Conservation (phyloP, 192 early-diverging fungal species). For the Spinellus fusiger region DNA sequence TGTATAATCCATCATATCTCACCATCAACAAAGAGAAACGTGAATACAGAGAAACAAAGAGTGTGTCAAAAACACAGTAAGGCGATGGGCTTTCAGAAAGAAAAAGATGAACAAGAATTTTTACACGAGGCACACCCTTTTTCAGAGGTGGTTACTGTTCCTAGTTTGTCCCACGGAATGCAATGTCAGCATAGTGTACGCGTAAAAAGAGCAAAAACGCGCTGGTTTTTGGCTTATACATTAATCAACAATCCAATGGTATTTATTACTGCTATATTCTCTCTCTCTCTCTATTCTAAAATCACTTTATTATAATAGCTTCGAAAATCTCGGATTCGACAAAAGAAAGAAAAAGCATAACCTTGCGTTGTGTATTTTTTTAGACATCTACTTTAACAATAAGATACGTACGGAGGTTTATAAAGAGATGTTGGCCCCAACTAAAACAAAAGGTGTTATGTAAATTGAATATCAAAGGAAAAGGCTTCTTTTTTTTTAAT, state of each 20-base stretch:
- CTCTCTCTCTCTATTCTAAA: neutral
- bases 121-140: neutral
- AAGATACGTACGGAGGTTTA: no score
- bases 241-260: slow-evolving; percentile 25
- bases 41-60: neutral
- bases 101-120: neutral
- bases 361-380: no score
- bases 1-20: slow-evolving; percentile 4
- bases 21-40: neutral
- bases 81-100: neutral
- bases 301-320: neutral
- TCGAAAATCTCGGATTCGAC: neutral
- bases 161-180: neutral
- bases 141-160: neutral
- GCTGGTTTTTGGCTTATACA: slow-evolving; percentile 31
- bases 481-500: no score
- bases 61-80: slow-evolving; percentile 16
- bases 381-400: no score
- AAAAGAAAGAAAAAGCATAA: neutral
- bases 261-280: neutral
- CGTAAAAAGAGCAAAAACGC: slow-evolving; percentile 9
- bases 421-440: no score
- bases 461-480: no score
- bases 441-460: no score
- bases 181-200: neutral